Evolutionary conservation across 176 grass and related monocot species (phyloP), one percentile per base, ranked within the genome.

Genomic region (Canna indica): DNA sequence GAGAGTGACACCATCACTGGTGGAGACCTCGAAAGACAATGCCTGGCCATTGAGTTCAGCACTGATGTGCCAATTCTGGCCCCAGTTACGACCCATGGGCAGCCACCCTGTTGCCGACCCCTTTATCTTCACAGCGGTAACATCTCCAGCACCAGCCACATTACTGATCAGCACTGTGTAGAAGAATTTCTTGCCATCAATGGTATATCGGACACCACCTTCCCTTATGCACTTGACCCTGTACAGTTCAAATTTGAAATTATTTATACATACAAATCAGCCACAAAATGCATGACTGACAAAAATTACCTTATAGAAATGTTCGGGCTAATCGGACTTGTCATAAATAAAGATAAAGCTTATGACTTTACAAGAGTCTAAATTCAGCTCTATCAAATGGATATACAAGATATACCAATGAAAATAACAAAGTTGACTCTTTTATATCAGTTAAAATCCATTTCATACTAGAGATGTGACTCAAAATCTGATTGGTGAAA

Each of bases 61-160:
- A 73, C 84, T 99, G 70, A 99, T 93, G 73, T 99, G 94, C 94
- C 94, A 99, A 61, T 87, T 77, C 79, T 99, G 94, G 27, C 94
- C 94, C 94, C 89, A 99, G 54, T 76, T 99, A 39, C 94, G 89
- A 53, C 84, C 89, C 94, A 99, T 99, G 0, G 87, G 67, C 62
- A 99, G 78, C 94, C 94, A 99, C 22, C 94, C 94, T 2, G 80
- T 90, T 33, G 73, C 81, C 16, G 84, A 83, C 57, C 90, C 86
- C 83, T 99, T 99, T 69, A 93, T 78, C 41, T 99, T 99, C 63
- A 93, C 89, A 42, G 84, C 84, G n/a, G 46, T 82, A 34, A 99
- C 64, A 77, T 99, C 90, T 0, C 94, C 94, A 0, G 86, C 89
- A 0, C 94, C 94, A 11, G 89, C 94, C 28, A 99, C 94, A 5